These are phyloP conservation scores for Amphibolis antarctica DNA, from an alignment of 106 monocot genomes.

Conservation along the genomic window DNA sequence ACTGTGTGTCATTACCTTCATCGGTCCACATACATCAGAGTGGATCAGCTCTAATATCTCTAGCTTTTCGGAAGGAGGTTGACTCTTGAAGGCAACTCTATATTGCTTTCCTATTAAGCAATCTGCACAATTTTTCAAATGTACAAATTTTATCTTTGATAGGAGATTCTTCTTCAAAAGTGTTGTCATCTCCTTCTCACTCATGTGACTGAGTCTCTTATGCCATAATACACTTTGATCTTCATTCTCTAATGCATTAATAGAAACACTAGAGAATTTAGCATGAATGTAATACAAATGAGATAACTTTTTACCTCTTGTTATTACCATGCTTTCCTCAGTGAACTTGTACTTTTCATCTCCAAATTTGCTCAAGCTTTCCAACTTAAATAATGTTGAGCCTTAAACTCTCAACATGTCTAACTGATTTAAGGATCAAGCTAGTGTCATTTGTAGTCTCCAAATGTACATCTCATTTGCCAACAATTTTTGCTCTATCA, in stretches of 20 bases:
- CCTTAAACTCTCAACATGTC: conserved; percentile 8
- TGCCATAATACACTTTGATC: too few species aligned
- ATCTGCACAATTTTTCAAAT: too few species aligned
- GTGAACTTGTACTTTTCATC: conserved; percentile 14
- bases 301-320: conserved; percentile 5
- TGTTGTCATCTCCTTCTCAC: too few species aligned
- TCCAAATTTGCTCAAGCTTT: conserved; percentile 5
- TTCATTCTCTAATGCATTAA: too few species aligned
- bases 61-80: too few species aligned
- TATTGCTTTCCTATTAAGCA: too few species aligned
- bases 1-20: too few species aligned
- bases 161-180: too few species aligned
- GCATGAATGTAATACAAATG: conserved; percentile 5
- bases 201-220: too few species aligned
- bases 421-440: conserved; percentile 10
- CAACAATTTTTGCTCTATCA: neutral
- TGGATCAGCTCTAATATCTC: too few species aligned
- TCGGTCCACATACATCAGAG: too few species aligned
- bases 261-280: neutral
- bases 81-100: too few species aligned
- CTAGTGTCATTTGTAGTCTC: neutral
- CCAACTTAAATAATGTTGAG: conserved; percentile 18
- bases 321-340: conserved; percentile 6
- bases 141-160: neutral
- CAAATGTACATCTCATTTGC: conserved; percentile 12